Evolutionary conservation across 371 early-diverging fungal species (phyloP).

Genomic region (Syncephalastrum sp.): DNA sequence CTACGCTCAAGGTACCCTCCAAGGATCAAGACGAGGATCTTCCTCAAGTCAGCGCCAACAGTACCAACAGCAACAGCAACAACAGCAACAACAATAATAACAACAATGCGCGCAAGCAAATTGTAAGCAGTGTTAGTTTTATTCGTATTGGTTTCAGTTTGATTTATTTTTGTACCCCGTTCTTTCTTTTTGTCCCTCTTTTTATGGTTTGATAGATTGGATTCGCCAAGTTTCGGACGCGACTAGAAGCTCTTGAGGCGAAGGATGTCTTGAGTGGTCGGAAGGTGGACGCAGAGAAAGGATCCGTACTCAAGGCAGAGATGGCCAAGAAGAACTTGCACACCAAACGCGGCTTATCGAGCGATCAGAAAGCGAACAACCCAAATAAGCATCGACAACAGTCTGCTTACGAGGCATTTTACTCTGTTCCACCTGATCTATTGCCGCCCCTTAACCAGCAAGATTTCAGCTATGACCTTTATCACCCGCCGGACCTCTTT

Average conservation of each 20-base stretch:
- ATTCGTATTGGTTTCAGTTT: neutral
- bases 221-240: slow-evolving; percentile 89
- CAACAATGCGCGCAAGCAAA: slow-evolving; percentile 21
- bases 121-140: slow-evolving; percentile 13
- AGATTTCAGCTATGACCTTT: too few relatives aligned
- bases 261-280: slow-evolving; percentile 81
- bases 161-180: neutral
- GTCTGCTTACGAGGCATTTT: slow-evolving; percentile 45
- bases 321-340: slow-evolving; percentile 92
- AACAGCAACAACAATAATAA: neutral
- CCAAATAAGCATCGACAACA: neutral
- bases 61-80: neutral
- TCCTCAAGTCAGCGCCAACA: neutral
- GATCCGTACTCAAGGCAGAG: slow-evolving; percentile 84
- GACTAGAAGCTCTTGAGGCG: slow-evolving; percentile 83
- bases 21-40: slow-evolving; percentile 55
- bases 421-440: slow-evolving; percentile 30
- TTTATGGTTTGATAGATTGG: slow-evolving; percentile 61
- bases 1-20: slow-evolving; percentile 79
- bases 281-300: slow-evolving; percentile 80
- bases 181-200: neutral
- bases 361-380: slow-evolving; percentile 12
- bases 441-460: too few relatives aligned
- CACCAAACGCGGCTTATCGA: slow-evolving; percentile 52
- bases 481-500: slow-evolving; percentile 30